Conservation (phyloP, 2,329 filamentous ascomycete species). For the Cladosporium sp. region DNA sequence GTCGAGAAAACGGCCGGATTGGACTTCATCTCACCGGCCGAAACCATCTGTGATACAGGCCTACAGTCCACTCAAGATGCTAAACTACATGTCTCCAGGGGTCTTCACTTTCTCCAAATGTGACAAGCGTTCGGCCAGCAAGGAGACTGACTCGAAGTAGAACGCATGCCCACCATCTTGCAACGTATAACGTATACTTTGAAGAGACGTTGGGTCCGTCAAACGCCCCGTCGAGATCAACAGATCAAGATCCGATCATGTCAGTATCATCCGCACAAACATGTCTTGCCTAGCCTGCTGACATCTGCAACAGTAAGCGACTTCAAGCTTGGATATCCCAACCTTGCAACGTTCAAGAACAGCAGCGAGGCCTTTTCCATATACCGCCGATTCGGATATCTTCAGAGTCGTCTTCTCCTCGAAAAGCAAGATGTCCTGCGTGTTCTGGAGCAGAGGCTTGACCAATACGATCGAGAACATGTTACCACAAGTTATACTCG, state of each 20-base stretch:
- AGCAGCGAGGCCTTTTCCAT: constrained; percentile 45
- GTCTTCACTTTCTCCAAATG: not conserved
- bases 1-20: not conserved
- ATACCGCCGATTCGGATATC: constrained; percentile 44
- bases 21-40: not conserved
- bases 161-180: not conserved
- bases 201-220: not conserved
- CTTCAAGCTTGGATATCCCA: constrained; percentile 37
- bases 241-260: constrained; percentile 6
- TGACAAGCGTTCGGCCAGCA: not conserved
- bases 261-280: not conserved
- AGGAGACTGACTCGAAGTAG: not conserved
- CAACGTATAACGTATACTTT: not conserved
- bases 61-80: too few species aligned
- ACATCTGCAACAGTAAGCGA: not conserved
- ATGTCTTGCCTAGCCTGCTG: not conserved
- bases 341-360: constrained; percentile 42
- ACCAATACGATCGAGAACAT: not conserved
- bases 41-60: not conserved
- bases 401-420: constrained; percentile 42
- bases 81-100: not conserved
- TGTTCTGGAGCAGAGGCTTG: constrained; percentile 27
- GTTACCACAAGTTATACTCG: not conserved
- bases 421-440: constrained; percentile 35
- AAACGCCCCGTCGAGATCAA: not conserved